These are phyloP conservation scores for Bacidia rubella DNA, from an alignment of 495 filamentous ascomycete genomes.

Conservation along the genomic window DNA sequence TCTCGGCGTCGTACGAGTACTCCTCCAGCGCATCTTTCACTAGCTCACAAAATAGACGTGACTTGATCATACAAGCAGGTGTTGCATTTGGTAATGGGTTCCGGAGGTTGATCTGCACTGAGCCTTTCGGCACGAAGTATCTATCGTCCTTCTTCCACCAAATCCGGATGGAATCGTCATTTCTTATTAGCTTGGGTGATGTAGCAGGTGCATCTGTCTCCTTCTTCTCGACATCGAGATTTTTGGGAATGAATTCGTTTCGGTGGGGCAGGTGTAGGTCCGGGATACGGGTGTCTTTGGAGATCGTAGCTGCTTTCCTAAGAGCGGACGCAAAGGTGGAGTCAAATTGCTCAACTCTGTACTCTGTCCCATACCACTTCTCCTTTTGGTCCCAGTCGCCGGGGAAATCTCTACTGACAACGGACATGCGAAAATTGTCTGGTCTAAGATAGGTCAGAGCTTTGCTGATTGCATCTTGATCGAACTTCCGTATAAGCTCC, in stretches of 20 bases:
- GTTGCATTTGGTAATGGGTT: conserved; percentile 67
- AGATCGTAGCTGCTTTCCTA: conserved; percentile 43
- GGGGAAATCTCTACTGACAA: conserved; percentile 71
- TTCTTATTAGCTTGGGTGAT: conserved; percentile 72
- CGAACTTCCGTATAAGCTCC: conserved; percentile 60
- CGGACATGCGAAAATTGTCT: conserved; percentile 75
- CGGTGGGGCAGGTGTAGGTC: conserved; percentile 78
- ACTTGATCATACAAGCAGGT: conserved; percentile 62
- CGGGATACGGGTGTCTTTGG: conserved; percentile 42
- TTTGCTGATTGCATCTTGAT: conserved; percentile 59
- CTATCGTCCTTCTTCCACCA: conserved; percentile 99
- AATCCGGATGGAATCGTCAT: conserved; percentile 67
- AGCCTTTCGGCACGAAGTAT: conserved; percentile 97
- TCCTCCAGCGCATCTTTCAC: conserved; percentile 83
- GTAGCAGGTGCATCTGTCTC: conserved; percentile 61
- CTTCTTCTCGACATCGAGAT: conserved; percentile 89
- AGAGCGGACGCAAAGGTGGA: conserved; percentile 58
- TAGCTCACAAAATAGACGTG: conserved; percentile 71
- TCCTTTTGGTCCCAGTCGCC: conserved; percentile 80
- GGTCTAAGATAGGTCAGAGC: conserved; percentile 63
- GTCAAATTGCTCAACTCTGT: conserved; percentile 72
- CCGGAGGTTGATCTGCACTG: conserved; percentile 62
- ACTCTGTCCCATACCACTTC: conserved; percentile 97
- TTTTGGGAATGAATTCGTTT: conserved; percentile 93
- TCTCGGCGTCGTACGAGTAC: conserved; percentile 93